Percentiles rank a stretch among this genome's conserved stretches.
These are phyloP conservation scores for Suhomyces tanzawaensis DNA, from an alignment of 805 yeast species.

Conservation along the genomic window DNA sequence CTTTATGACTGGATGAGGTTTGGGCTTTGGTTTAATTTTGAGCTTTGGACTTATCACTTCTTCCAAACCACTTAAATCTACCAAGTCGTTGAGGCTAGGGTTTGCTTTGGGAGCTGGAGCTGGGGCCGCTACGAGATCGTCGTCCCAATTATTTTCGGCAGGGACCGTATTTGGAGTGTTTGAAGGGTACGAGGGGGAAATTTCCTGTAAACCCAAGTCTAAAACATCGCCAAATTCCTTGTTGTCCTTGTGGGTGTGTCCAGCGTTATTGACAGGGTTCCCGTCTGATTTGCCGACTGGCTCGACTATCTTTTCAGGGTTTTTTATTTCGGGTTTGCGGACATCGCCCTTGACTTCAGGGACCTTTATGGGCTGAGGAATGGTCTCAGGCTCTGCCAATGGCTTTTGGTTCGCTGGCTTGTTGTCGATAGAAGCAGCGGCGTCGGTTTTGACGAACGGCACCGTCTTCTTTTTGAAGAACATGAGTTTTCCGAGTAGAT, in stretches of 20 bases:
- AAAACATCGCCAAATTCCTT: too few species aligned
- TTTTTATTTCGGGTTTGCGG: background rate
- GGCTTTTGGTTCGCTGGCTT: background rate
- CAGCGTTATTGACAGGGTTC: background rate
- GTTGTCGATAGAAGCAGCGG: background rate
- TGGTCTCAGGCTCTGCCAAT: background rate
- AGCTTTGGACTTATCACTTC: background rate
- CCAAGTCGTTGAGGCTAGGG: background rate
- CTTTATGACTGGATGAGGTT: slow-evolving; percentile 3
- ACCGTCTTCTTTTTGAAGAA: slow-evolving; percentile 10
- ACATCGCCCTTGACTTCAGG: background rate
- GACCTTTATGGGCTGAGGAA: background rate
- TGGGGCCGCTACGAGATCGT: background rate
- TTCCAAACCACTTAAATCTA: background rate
- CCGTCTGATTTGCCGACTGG: background rate
- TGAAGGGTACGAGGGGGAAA: background rate
- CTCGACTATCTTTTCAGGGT: background rate
- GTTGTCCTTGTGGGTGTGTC: background rate
- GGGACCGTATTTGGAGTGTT: too few species aligned
- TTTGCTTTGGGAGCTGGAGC: background rate
- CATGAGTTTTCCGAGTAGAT: slow-evolving; percentile 1
- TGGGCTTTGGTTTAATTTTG: background rate
- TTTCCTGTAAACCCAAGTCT: too few species aligned
- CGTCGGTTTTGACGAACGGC: slow-evolving; percentile 10
- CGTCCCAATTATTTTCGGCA: too few species aligned